phyloP scores from a whole-genome alignment of 139 green algal genomes.

The Asterochloris erici region DNA sequence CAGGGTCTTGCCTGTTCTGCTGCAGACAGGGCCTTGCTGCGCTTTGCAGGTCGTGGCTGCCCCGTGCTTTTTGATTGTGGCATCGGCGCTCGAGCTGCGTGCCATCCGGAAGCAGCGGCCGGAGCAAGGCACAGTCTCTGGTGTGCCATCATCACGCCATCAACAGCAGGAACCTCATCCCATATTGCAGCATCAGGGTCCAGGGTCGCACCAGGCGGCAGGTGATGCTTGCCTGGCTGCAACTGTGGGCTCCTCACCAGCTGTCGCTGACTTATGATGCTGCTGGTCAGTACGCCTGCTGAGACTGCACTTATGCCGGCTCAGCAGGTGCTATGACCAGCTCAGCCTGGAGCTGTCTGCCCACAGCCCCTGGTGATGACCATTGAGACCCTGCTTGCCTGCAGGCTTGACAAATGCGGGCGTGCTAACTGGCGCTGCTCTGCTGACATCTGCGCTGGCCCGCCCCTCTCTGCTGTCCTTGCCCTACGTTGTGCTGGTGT shows the following conservation, averaged over 20 bases:
- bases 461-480: conserved; percentile 26
- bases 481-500: conserved; percentile 16
- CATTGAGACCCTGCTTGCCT: neutral
- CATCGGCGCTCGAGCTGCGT: neutral
- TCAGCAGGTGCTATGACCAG: neutral
- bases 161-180: too few species aligned
- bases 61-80: neutral
- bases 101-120: neutral
- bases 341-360: neutral
- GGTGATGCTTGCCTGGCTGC: too few species aligned
- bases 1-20: neutral
- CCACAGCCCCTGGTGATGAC: neutral
- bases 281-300: neutral
- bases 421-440: neutral
- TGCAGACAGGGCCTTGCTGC: neutral
- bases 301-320: too few species aligned
- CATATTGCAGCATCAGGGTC: too few species aligned
- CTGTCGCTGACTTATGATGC: neutral
- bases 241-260: neutral
- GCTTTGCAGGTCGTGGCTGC: neutral
- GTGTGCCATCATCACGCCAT: too few species aligned
- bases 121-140: too few species aligned
- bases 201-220: too few species aligned
- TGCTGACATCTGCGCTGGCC: conserved; percentile 10
- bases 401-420: conserved; percentile 12